Evolutionary conservation across 228 moss, liverwort and hornwort genomes (phyloP).

Genomic region (Sphagnum fallax): DNA sequence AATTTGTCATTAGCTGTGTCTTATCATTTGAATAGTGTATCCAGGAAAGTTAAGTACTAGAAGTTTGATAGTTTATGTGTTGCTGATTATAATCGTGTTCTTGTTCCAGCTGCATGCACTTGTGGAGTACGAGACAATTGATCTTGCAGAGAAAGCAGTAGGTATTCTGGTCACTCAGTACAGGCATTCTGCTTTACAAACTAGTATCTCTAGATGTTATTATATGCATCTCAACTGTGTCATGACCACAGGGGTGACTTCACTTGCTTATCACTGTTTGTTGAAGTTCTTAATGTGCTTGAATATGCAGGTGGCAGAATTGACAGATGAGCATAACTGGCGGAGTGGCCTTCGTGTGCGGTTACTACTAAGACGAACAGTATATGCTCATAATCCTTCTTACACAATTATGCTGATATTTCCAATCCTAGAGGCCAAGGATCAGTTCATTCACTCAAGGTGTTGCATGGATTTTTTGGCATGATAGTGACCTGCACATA

Average conservation of each 20-base stretch:
- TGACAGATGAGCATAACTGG: constrained; percentile 51
- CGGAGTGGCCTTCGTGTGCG: constrained; percentile 50
- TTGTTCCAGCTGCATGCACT: constrained; percentile 40
- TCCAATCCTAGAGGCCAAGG: too few species aligned
- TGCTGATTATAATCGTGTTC: too few species aligned
- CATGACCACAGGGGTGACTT: too few species aligned
- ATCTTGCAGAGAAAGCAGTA: constrained; percentile 53
- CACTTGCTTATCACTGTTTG: not conserved
- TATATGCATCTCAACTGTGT: not conserved
- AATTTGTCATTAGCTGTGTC: too few species aligned
- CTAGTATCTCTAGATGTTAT: not conserved
- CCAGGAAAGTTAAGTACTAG: too few species aligned
- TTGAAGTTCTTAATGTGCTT: not conserved
- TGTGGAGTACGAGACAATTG: constrained; percentile 47
- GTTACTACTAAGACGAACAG: constrained; percentile 46
- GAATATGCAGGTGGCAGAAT: constrained; percentile 22
- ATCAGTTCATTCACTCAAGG: too few species aligned
- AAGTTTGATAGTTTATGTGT: too few species aligned
- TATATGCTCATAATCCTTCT: constrained; percentile 3
- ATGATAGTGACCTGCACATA: too few species aligned
- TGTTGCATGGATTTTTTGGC: too few species aligned
- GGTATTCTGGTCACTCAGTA: constrained; percentile 3
- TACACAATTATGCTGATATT: not conserved
- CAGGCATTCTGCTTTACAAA: too few species aligned
- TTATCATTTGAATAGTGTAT: too few species aligned